These are phyloP conservation scores for Amphichorda felina DNA, from an alignment of 2,329 filamentous ascomycete species.

Conservation along the genomic window DNA sequence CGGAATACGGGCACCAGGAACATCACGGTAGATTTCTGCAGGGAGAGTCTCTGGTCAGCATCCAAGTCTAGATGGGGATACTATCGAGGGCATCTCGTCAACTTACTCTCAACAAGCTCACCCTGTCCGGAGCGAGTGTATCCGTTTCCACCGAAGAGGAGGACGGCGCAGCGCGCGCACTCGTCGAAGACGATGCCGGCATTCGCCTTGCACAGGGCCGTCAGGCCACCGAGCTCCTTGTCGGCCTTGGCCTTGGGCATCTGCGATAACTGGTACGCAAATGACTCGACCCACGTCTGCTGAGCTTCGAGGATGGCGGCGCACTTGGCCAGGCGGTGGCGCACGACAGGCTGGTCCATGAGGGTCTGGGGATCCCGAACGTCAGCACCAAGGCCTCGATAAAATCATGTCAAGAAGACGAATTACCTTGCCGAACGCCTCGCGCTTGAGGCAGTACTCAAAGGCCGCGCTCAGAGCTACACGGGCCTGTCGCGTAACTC, in stretches of 20 bases:
- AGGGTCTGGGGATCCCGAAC: conserved; percentile 27
- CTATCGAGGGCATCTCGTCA: too few species aligned
- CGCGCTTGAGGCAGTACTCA: conserved; percentile 23
- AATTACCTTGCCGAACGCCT: conserved; percentile 20
- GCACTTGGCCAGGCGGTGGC: conserved; percentile 60
- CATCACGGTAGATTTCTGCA: conserved; percentile 16
- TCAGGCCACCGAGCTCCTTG: conserved; percentile 56
- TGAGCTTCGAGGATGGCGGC: conserved; percentile 57
- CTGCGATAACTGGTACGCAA: conserved; percentile 57
- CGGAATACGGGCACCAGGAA: conserved; percentile 11
- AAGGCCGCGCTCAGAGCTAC: conserved; percentile 23
- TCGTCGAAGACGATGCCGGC: conserved; percentile 60
- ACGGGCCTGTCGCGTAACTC: conserved; percentile 45
- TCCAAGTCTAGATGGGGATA: too few species aligned
- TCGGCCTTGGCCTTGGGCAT: conserved; percentile 48
- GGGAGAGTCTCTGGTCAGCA: not conserved
- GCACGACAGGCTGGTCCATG: conserved; percentile 63
- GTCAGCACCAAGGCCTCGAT: not conserved
- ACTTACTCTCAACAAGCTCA: conserved; percentile 57
- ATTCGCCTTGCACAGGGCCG: conserved; percentile 61
- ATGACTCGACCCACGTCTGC: conserved; percentile 62
- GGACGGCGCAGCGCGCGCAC: conserved; percentile 55
- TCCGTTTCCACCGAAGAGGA: conserved; percentile 65
- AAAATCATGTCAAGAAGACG: not conserved
- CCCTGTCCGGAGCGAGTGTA: conserved; percentile 60